These are phyloP conservation scores for Drechmeria coniospora DNA, from an alignment of 2,329 filamentous ascomycete genomes.

Conservation along the genomic window DNA sequence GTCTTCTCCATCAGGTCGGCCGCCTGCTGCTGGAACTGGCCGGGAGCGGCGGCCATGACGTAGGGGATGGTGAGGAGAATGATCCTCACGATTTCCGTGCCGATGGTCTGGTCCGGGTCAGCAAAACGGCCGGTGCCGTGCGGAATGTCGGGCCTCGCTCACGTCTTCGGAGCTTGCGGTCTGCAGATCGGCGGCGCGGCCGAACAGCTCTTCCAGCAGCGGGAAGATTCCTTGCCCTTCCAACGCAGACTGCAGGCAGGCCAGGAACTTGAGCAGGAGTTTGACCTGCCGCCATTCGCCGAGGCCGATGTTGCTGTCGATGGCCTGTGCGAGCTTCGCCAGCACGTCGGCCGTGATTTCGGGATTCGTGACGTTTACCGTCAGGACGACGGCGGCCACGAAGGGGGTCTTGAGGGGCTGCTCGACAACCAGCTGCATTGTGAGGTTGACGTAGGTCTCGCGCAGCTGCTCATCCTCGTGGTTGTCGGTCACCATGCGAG, in stretches of 20 bases:
- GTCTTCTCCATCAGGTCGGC: constrained; percentile 79
- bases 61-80: constrained; percentile 93
- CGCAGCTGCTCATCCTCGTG: constrained; percentile 73
- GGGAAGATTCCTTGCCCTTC: constrained; percentile 76
- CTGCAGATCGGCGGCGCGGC: constrained; percentile 80
- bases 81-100: constrained; percentile 86
- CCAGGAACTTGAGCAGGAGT: constrained; percentile 74
- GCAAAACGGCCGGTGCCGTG: not conserved
- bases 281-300: constrained; percentile 88
- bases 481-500: constrained; percentile 64
- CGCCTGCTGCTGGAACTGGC: constrained; percentile 57
- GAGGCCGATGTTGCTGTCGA: constrained; percentile 51
- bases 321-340: constrained; percentile 39
- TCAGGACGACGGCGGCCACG: constrained; percentile 66
- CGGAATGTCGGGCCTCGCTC: constrained; percentile 20
- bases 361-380: constrained; percentile 62
- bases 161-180: constrained; percentile 88
- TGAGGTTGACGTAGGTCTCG: constrained; percentile 55
- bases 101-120: constrained; percentile 34
- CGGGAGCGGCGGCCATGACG: constrained; percentile 58
- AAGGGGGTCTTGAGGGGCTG: constrained; percentile 98
- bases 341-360: constrained; percentile 62
- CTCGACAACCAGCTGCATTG: constrained; percentile 65
- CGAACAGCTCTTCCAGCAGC: constrained; percentile 79
- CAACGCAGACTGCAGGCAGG: constrained; percentile 66